Evolutionary conservation across 306 rosid genomes (phyloP).

Genomic region (Vigna radiata): DNA sequence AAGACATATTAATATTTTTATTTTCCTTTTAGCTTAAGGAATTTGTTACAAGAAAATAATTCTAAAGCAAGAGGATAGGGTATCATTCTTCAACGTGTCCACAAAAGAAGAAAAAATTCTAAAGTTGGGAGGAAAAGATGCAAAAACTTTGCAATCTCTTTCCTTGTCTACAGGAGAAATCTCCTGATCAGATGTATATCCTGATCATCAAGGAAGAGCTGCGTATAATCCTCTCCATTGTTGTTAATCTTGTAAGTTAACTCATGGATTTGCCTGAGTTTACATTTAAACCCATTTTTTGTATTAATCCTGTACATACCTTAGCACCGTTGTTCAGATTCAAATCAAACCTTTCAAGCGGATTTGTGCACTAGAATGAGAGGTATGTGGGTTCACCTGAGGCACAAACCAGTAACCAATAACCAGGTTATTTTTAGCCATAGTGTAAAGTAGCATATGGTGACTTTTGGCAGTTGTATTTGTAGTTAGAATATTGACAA

Average conservation of each 20-base stretch:
- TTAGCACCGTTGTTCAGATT: slow-evolving; percentile 16
- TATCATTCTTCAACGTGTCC: background rate
- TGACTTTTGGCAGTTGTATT: slow-evolving; percentile 32
- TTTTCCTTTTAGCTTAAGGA: background rate
- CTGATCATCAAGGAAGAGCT: background rate
- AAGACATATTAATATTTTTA: slow-evolving; percentile 1
- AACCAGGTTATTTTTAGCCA: slow-evolving; percentile 6
- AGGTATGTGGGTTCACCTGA: background rate
- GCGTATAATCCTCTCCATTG: slow-evolving; percentile 8
- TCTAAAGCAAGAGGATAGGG: slow-evolving; percentile 10
- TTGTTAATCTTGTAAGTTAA: background rate
- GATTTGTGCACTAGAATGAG: background rate
- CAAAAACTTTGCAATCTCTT: slow-evolving; percentile 9
- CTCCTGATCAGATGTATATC: background rate
- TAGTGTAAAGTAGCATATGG: slow-evolving; percentile 18
- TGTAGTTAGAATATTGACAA: slow-evolving; percentile 4
- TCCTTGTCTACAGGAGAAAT: slow-evolving; percentile 6
- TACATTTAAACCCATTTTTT: background rate
- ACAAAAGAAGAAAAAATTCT: background rate
- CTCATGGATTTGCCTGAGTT: background rate
- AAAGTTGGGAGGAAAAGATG: background rate
- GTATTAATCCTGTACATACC: slow-evolving; percentile 21
- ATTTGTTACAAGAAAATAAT: slow-evolving; percentile 17
- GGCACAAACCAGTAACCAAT: slow-evolving; percentile 12
- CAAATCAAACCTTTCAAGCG: slow-evolving; percentile 13